Evolutionary conservation across 768 basidiomycete species (phyloP).

Genomic region (Phylloporus sp.): DNA sequence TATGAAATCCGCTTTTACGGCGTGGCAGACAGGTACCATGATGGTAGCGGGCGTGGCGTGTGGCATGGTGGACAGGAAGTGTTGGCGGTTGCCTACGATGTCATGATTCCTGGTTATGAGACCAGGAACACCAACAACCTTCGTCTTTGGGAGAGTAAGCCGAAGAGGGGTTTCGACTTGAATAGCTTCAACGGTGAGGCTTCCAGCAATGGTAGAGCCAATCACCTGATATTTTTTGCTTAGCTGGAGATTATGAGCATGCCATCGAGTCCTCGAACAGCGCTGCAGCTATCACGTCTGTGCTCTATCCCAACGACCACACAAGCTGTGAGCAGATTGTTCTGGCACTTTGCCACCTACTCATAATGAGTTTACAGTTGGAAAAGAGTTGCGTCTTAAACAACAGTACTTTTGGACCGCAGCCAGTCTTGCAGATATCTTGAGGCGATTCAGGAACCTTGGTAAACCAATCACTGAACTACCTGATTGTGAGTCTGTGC

Average conservation of each 20-base stretch:
- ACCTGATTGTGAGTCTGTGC: slow-evolving; percentile 60
- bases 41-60: slow-evolving; percentile 55
- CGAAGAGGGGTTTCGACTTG: slow-evolving; percentile 88
- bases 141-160: slow-evolving; percentile 78
- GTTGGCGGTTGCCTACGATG: slow-evolving; percentile 89
- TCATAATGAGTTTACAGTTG: slow-evolving; percentile 43
- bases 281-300: slow-evolving; percentile 91
- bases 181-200: slow-evolving; percentile 87
- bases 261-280: slow-evolving; percentile 86
- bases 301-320: slow-evolving; percentile 95
- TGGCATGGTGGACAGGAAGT: slow-evolving; percentile 95
- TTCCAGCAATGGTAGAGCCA: too few relatives aligned
- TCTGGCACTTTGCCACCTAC: background rate
- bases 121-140: slow-evolving; percentile 90
- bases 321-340: slow-evolving; percentile 47
- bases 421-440: slow-evolving; percentile 82
- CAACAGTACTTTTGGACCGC: slow-evolving; percentile 98
- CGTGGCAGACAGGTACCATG: slow-evolving; percentile 60
- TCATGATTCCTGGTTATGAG: slow-evolving; percentile 83
- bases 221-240: slow-evolving; percentile 4
- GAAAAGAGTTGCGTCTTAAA: slow-evolving; percentile 86
- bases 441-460: slow-evolving; percentile 89
- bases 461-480: slow-evolving; percentile 77
- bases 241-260: slow-evolving; percentile 89
- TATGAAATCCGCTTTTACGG: slow-evolving; percentile 92